Conservation (phyloP, 352 stramenopile species). For the Phytophthora foliorum region DNA sequence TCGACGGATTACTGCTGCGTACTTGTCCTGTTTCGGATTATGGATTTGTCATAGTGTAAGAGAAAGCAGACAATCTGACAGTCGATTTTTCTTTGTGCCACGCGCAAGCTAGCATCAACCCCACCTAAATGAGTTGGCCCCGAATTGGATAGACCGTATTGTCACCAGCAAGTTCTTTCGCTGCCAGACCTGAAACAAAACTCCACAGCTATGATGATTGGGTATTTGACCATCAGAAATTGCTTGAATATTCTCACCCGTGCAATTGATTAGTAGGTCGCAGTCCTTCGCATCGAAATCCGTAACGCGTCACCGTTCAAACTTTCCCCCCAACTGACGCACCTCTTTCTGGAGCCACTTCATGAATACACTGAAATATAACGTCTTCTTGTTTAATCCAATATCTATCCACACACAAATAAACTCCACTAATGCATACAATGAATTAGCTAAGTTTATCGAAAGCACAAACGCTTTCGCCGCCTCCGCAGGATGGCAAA, state of each 20-base stretch:
- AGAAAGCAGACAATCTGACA: background rate
- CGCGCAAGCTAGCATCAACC: no score
- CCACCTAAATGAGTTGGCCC: constrained; percentile 67
- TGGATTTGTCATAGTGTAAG: constrained; percentile 38
- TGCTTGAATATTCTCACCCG: constrained; percentile 31
- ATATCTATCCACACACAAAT: no score
- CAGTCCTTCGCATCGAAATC: constrained; percentile 49
- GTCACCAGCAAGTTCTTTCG: constrained; percentile 56
- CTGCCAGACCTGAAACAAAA: constrained; percentile 41
- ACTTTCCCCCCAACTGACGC: constrained; percentile 47
- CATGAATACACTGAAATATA: constrained; percentile 57
- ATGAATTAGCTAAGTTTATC: background rate
- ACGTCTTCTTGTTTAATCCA: no score
- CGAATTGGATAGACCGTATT: constrained; percentile 62
- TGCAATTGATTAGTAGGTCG: constrained; percentile 75
- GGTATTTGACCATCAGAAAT: background rate
- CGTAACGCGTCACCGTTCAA: constrained; percentile 55
- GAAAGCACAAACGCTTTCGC: background rate
- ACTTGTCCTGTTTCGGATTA: constrained; percentile 63
- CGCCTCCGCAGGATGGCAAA: constrained; percentile 21
- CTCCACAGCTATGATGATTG: background rate
- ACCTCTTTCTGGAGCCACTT: constrained; percentile 60
- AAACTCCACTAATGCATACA: background rate
- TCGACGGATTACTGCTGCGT: constrained; percentile 52
- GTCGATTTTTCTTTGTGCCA: no score